phyloP scores from a whole-genome alignment of 345 rosid species.

The Tarenaya hassleriana region DNA sequence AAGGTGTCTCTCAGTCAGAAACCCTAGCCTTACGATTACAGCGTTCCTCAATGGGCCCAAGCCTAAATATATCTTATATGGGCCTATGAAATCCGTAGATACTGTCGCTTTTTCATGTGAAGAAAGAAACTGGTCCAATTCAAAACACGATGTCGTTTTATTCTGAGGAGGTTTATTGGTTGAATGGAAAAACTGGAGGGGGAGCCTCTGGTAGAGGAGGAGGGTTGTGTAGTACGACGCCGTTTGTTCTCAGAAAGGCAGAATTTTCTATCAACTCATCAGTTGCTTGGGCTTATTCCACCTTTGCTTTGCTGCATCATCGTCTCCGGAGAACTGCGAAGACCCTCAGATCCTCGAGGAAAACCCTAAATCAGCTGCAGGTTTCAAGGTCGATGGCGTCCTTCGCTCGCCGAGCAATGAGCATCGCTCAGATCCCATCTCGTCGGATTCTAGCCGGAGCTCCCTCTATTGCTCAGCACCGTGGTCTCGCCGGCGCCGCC shows the following conservation, averaged over 20 bases:
- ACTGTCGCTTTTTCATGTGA: too few relatives aligned
- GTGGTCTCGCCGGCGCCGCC: conserved; percentile 78
- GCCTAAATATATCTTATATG: too few relatives aligned
- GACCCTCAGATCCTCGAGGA: conserved; percentile 12
- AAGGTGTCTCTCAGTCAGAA: too few relatives aligned
- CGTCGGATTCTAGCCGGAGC: conserved; percentile 22
- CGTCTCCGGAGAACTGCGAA: conserved; percentile 14
- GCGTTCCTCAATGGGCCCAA: too few relatives aligned
- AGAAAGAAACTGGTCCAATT: too few relatives aligned
- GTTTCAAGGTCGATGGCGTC: conserved; percentile 23
- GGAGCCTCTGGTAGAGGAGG: conserved; percentile 7
- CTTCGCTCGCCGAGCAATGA: conserved; percentile 33
- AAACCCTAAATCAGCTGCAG: conserved; percentile 25
- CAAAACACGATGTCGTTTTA: too few relatives aligned
- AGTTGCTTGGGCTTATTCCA: not conserved
- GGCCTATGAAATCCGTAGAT: too few relatives aligned
- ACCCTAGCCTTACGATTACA: too few relatives aligned
- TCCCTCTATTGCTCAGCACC: conserved; percentile 49
- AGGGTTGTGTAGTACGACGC: not conserved
- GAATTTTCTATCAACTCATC: not conserved
- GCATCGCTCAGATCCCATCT: conserved; percentile 28
- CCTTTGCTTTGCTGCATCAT: not conserved
- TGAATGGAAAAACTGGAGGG: not conserved
- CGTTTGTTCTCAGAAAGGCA: conserved; percentile 2
- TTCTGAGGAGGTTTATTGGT: too few relatives aligned